Evolutionary conservation across 177 flowering plant species (phyloP), one percentile per base, ranked within the genome.

Genomic region (Telopea speciosissima): DNA sequence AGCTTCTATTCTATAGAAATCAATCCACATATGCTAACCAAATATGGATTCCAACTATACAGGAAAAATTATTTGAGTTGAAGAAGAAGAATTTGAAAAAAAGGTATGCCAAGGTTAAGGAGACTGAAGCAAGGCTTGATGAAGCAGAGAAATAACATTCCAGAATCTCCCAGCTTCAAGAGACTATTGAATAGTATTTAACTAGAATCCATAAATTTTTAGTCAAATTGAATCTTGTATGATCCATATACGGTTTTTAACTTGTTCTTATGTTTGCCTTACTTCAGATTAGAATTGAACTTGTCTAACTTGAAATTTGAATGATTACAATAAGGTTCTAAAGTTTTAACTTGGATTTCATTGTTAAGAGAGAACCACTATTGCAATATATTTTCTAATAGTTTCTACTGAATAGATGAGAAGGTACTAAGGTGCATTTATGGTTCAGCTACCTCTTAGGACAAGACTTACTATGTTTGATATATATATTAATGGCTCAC

Each of bases 281-380:
- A 24, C n/a, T 68, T 73, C 87, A 93, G 98, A 77, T 77, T 91
- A 61, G 90, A 91, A 77, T 67, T 74, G 72, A 86, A 82, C 72
- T 62, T 91, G 75, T 89, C 95, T 45, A 91, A 83, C 79, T 79
- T 89, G 45, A 95, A 91, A 79, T 82, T 92, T 21, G 98, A 8
- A 1, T 44, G 49, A 44, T 44, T 44, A 44, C 14, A 13, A 3
- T 44, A 8, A 44, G 11, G 10, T 44, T 44, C 13, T 10, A 3
- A 44, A 13, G 11, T 44, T 9, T 10, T 10, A 44, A 13, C 10
- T 44, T 44, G 49, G 14, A 13, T 44, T 10, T 44, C 8, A 9
- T 9, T 3, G 10, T 44, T 68, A 16, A 19, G 14, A 76, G 69
- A 19, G 8, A 44, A 64, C 13, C n/a, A 52, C 3, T 11, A 19